Base-by-base conservation (phyloP, 306 rosid genomes). In the Echinosophora koreensis region DNA sequence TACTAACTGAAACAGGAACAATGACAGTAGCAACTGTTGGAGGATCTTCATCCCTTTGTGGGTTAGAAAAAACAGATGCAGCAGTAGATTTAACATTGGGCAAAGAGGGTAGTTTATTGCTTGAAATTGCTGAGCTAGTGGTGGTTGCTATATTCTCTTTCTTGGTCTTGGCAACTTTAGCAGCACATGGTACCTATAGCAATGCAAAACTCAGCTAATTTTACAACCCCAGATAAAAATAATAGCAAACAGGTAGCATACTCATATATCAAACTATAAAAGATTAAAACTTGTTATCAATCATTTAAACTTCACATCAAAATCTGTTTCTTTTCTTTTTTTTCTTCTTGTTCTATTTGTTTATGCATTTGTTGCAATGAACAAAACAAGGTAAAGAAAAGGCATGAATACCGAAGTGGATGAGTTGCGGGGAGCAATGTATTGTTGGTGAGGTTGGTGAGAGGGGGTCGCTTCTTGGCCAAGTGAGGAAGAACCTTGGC, bases 401-500 rank as follows among this genome's bases (percentile, higher is more conserved):
- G 0, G 38, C 32, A 8, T 35, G 50, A 57, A 37, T 92, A 95
- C 98, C 95, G 81, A 61, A 55, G 87, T 17, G 16, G 89, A 60
- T 0, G 90, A 76, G 86, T 50, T 83, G 35, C 88, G 80, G 0
- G 84, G 66, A 60, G 86, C 86, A 35, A 15, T 57, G 38, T 76
- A 83, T 95, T 95, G 39, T 95, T 95, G 39, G 97, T 92, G 79
- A 95, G 74, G 83, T 95, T 92, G 27, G 89, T 49, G 17, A 95
- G 93, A 50, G 98, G 97, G 5, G 97, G 92, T 16, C 98, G 89
- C 79, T 90, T 95, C 93, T 87, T 95, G 0, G 93, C 88, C 85
- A 86, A 47, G 5, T 82, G 85, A 1, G 88, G 71, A 54, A 86
- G 83, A 42, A 70, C 71, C 78, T 87, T 89, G 3, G 86, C 86